Conservation (phyloP, 2,329 filamentous ascomycete genomes). For the Colletotrichum lindemuthianum region DNA sequence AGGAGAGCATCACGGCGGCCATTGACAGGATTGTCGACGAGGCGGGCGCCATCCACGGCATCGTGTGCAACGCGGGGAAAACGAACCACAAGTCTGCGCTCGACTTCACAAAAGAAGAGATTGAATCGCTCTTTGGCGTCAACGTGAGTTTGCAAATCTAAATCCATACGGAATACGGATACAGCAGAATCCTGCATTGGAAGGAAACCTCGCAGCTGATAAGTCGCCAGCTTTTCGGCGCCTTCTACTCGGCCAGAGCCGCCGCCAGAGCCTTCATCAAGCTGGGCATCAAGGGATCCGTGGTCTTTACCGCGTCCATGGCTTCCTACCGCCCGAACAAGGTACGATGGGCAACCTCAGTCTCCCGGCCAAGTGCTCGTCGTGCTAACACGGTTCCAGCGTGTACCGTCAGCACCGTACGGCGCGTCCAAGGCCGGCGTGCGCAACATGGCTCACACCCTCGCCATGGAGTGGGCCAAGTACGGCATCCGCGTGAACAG, state of each 20-base stretch:
- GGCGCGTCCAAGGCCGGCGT: slow-evolving; percentile 56
- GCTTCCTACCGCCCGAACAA: slow-evolving; percentile 59
- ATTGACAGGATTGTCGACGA: slow-evolving; percentile 56
- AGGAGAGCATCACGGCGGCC: slow-evolving; percentile 54
- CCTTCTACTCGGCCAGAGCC: slow-evolving; percentile 58
- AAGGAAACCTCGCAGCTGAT: not conserved
- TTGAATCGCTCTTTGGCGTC: slow-evolving; percentile 42
- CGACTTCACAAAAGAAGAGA: slow-evolving; percentile 48
- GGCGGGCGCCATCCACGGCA: slow-evolving; percentile 56
- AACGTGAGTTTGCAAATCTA: slow-evolving; percentile 21
- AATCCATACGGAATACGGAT: too few relatives aligned
- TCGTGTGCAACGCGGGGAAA: slow-evolving; percentile 61
- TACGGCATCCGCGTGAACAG: slow-evolving; percentile 58
- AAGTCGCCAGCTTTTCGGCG: slow-evolving; percentile 56
- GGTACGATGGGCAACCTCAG: slow-evolving; percentile 22
- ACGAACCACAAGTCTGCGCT: slow-evolving; percentile 63
- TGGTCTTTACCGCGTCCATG: slow-evolving; percentile 60
- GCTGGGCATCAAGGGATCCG: slow-evolving; percentile 47
- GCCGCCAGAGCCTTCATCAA: slow-evolving; percentile 54
- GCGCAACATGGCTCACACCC: slow-evolving; percentile 51
- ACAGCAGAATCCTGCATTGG: not conserved
- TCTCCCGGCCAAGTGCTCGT: not conserved
- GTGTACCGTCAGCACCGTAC: slow-evolving; percentile 61
- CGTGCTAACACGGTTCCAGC: slow-evolving; percentile 35
- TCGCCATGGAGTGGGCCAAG: slow-evolving; percentile 59